Percentiles rank a stretch among this genome's conserved stretches.
Evolutionary conservation across 257 asterid genomes (phyloP).

Genomic region (Plantago major): DNA sequence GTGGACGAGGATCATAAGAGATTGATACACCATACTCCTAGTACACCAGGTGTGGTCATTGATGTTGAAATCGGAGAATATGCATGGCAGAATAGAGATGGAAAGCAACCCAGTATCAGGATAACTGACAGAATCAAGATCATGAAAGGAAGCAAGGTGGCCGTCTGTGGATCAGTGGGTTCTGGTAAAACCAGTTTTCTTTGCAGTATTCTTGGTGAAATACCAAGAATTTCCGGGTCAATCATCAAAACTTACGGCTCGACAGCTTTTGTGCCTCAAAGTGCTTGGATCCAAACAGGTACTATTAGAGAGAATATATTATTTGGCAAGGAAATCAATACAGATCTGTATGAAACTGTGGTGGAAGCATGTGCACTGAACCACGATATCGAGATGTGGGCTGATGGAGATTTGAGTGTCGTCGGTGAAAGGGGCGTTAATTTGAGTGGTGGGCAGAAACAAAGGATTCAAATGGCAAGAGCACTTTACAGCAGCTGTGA

Average conservation of each 20-base stretch:
- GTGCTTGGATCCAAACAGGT: slow-evolving; percentile 93
- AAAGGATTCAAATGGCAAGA: slow-evolving; percentile 77
- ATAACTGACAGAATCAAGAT: slow-evolving; percentile 40
- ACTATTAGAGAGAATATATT: slow-evolving; percentile 64
- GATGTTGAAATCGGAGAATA: slow-evolving; percentile 67
- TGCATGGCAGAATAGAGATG: slow-evolving; percentile 48
- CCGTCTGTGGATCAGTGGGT: slow-evolving; percentile 77
- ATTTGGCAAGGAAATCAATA: slow-evolving; percentile 72
- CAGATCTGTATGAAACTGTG: slow-evolving; percentile 47
- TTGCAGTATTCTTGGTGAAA: slow-evolving; percentile 64
- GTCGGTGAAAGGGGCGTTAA: slow-evolving; percentile 77
- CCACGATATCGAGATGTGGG: slow-evolving; percentile 60
- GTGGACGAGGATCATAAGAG: slow-evolving; percentile 52
- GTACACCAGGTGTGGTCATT: slow-evolving; percentile 40
- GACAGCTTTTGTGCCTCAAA: slow-evolving; percentile 79
- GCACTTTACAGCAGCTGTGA: slow-evolving; percentile 69
- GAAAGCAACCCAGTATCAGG: slow-evolving; percentile 44
- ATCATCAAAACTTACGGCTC: slow-evolving; percentile 51
- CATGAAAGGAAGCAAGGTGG: slow-evolving; percentile 66
- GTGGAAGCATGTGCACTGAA: slow-evolving; percentile 71
- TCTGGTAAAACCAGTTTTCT: slow-evolving; percentile 82
- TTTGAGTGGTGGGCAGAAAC: slow-evolving; percentile 85
- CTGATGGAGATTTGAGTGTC: slow-evolving; percentile 53
- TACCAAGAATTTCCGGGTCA: slow-evolving; percentile 62
- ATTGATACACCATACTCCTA: slow-evolving; percentile 19